phyloP scores from a whole-genome alignment of 305 asterid species.

The Withania somnifera region DNA sequence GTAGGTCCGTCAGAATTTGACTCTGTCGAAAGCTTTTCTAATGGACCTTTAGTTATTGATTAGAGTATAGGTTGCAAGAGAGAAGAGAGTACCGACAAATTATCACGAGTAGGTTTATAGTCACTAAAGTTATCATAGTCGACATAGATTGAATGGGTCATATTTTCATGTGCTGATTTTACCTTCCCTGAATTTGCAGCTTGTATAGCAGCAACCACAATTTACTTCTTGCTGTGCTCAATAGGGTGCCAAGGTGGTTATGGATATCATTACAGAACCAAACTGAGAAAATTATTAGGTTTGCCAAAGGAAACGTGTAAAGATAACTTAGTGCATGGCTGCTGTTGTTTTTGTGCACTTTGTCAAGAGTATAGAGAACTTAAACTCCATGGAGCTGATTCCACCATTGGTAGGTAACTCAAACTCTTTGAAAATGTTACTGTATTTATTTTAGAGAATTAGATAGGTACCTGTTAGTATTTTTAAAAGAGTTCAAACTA shows the following conservation, averaged over 20 bases:
- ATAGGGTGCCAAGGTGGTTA: background rate
- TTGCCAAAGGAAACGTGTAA: background rate
- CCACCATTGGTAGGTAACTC: background rate
- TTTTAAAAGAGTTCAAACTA: background rate
- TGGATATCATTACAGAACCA: background rate
- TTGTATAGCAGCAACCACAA: background rate
- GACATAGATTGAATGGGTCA: too few relatives aligned
- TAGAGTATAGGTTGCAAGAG: too few relatives aligned
- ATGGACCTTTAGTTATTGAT: too few relatives aligned
- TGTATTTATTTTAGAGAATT: background rate
- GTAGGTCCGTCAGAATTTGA: too few relatives aligned
- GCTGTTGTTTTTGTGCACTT: constrained; percentile 2
- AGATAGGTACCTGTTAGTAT: accelerated
- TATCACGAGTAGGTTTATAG: too few relatives aligned
- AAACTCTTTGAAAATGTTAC: too few relatives aligned
- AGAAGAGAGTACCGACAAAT: too few relatives aligned
- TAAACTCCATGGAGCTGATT: background rate
- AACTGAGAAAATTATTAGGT: background rate
- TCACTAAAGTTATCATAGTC: too few relatives aligned
- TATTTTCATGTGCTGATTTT: too few relatives aligned
- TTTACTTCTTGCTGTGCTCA: background rate
- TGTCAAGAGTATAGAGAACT: constrained; percentile 1
- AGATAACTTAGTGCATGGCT: background rate
- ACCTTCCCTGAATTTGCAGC: background rate
- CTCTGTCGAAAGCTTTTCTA: too few relatives aligned